Evolutionary conservation across 306 rosid genomes (phyloP).

Genomic region (Ceratonia siliqua): DNA sequence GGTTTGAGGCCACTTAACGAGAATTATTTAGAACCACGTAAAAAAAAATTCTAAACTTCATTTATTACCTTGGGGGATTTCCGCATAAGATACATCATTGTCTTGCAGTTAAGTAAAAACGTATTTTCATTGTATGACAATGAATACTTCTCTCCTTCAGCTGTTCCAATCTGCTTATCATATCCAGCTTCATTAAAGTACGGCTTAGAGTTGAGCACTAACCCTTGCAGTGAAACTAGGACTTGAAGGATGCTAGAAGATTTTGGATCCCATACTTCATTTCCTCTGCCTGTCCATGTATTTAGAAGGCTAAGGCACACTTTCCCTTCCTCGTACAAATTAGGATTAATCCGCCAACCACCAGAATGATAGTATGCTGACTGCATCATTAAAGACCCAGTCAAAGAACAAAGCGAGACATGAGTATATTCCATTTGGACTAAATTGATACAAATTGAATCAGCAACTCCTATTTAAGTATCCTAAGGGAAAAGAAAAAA

Average conservation of each 20-base stretch:
- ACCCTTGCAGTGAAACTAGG: constrained; percentile 94
- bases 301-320: constrained; percentile 98
- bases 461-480: background rate
- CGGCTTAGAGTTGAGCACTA: constrained; percentile 93
- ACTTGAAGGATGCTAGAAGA: constrained; percentile 99
- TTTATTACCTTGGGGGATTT: constrained; percentile 95
- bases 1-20: background rate
- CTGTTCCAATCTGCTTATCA: constrained; percentile 94
- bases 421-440: constrained; percentile 23
- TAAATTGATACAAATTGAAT: constrained; percentile 29
- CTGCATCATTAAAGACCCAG: constrained; percentile 57
- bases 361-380: constrained; percentile 98
- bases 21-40: background rate
- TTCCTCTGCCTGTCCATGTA: constrained; percentile 99
- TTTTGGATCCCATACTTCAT: constrained; percentile 98
- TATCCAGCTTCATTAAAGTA: constrained; percentile 99
- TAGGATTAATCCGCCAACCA: constrained; percentile 98
- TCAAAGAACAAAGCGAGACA: constrained; percentile 33
- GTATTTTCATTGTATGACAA: constrained; percentile 95
- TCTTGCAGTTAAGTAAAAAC: constrained; percentile 90
- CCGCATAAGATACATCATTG: constrained; percentile 91
- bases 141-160: constrained; percentile 98
- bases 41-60: too few relatives aligned
- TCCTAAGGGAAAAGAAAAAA: background rate
- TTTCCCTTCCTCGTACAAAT: constrained; percentile 97